phyloP scores from a whole-genome alignment of 768 basidiomycete genomes.

The Calvatia gigantea region DNA sequence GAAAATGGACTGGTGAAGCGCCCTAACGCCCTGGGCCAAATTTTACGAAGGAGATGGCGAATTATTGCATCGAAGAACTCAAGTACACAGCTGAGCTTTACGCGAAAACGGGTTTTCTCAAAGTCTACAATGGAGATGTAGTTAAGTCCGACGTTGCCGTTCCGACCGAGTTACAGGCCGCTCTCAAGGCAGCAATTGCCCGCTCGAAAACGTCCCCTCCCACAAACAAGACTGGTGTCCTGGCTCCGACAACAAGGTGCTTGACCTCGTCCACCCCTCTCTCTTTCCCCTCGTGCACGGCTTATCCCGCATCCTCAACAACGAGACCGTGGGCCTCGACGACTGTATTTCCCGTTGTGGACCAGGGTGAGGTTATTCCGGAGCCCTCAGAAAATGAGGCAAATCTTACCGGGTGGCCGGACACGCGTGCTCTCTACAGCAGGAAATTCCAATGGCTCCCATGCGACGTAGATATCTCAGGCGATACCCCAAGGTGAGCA shows the following conservation, averaged over 20 bases:
- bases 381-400: not conserved
- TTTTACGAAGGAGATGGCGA: conserved; percentile 16
- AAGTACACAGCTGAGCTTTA: conserved; percentile 16
- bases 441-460: conserved; percentile 20
- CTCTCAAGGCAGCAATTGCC: conserved; percentile 19
- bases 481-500: conserved; percentile 12
- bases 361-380: conserved; percentile 8
- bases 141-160: conserved; percentile 26
- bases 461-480: conserved; percentile 18
- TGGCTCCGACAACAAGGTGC: conserved; percentile 34
- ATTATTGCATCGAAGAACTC: conserved; percentile 18
- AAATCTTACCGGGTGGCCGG: too few species aligned
- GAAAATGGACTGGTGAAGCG: conserved; percentile 17
- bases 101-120: conserved; percentile 12
- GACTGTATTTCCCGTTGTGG: conserved; percentile 15
- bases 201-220: conserved; percentile 32
- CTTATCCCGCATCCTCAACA: conserved; percentile 17
- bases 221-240: conserved; percentile 41
- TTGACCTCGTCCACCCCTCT: conserved; percentile 42
- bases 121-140: conserved; percentile 11
- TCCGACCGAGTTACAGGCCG: conserved; percentile 13
- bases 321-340: conserved; percentile 8
- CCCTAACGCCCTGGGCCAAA: conserved; percentile 4
- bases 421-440: conserved; percentile 11
- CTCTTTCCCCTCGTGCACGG: conserved; percentile 34